Evolutionary conservation across 2,329 filamentous ascomycete genomes (phyloP).

Genomic region (Microsporum ferrugineum): DNA sequence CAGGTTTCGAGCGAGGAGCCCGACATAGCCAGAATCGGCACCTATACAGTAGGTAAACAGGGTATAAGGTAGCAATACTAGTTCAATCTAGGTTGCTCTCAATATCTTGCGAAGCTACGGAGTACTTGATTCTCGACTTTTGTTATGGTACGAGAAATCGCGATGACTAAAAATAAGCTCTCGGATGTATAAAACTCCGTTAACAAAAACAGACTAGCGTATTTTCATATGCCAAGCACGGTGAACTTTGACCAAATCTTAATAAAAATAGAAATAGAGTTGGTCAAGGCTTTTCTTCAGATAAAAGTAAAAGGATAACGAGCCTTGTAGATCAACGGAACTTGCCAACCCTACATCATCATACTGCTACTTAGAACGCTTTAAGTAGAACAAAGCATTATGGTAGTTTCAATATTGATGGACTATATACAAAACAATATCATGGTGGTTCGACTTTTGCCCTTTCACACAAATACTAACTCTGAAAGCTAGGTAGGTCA

Average conservation of each 20-base stretch:
- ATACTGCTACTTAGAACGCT: neutral
- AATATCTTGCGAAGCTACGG: neutral
- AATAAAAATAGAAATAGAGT: neutral
- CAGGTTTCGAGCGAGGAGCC: constrained; percentile 27
- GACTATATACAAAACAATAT: neutral
- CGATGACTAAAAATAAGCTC: neutral
- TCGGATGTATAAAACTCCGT: neutral
- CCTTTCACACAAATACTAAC: neutral
- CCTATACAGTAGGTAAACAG: neutral
- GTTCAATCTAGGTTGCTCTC: neutral
- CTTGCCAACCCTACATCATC: neutral
- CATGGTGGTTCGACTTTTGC: neutral
- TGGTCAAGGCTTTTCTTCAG: neutral
- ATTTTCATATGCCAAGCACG: neutral
- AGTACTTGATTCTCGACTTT: neutral
- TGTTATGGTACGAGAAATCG: neutral
- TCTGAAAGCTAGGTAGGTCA: neutral
- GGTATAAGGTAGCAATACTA: neutral
- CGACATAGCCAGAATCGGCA: neutral
- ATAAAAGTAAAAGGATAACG: neutral
- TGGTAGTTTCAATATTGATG: neutral
- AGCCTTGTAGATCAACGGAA: too few species aligned
- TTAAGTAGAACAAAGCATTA: neutral
- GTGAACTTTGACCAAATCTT: neutral
- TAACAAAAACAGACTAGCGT: neutral